phyloP scores from a whole-genome alignment of 2,329 filamentous ascomycete species.

The Amesomyces nigricolor region DNA sequence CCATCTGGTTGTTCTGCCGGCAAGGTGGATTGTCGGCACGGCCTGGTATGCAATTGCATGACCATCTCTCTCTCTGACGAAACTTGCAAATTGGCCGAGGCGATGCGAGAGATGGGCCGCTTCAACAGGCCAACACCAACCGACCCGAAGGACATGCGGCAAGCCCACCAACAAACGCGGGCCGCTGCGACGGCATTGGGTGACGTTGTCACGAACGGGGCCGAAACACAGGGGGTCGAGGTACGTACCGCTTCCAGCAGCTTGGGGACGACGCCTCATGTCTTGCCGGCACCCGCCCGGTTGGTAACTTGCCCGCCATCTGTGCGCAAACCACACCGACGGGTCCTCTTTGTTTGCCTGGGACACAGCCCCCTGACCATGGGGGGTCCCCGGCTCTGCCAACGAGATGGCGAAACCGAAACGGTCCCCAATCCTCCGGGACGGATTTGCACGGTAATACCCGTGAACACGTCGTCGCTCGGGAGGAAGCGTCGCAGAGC shows the following conservation, averaged over 20 bases:
- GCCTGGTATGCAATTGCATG: not conserved
- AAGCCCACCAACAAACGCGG: not conserved
- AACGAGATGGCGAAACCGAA: constrained; percentile 8
- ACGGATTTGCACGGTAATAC: constrained; percentile 7
- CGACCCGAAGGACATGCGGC: not conserved
- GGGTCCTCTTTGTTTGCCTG: constrained; percentile 8
- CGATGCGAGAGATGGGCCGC: not conserved
- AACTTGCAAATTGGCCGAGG: not conserved
- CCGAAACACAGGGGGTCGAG: constrained; percentile 19
- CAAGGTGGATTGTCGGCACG: not conserved
- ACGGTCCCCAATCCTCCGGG: not conserved
- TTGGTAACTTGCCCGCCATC: constrained; percentile 23
- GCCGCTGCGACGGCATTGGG: constrained; percentile 2
- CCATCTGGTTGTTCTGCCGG: not conserved
- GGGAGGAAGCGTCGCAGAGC: not conserved
- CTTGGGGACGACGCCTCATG: constrained; percentile 19
- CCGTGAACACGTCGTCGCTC: not conserved
- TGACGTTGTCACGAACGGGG: constrained; percentile 16
- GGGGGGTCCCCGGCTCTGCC: constrained; percentile 8
- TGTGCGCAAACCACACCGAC: constrained; percentile 20
- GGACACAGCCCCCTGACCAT: constrained; percentile 4
- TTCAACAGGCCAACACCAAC: not conserved
- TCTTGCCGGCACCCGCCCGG: constrained; percentile 21
- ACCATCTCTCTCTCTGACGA: not conserved
- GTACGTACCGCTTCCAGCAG: constrained; percentile 21